phyloP scores from a whole-genome alignment of 768 basidiomycete genomes.

The Agrocybe pediades region DNA sequence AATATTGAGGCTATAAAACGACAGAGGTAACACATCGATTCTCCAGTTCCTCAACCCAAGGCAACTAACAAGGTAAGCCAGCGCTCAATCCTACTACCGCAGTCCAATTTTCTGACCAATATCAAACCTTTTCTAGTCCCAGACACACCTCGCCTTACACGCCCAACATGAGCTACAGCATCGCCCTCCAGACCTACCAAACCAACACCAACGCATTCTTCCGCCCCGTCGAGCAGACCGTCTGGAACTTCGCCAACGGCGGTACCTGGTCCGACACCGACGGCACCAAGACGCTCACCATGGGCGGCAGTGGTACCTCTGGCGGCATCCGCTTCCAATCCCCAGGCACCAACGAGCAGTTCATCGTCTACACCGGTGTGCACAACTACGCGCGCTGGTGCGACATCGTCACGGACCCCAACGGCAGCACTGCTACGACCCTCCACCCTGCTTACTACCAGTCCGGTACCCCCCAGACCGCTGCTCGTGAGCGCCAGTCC shows the following conservation, averaged over 20 bases:
- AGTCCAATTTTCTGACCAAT: no score
- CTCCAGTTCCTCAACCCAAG: no score
- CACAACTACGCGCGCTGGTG: conserved; percentile 41
- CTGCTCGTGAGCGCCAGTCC: conserved; percentile 14
- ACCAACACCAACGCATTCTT: conserved; percentile 22
- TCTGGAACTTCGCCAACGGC: conserved; percentile 32
- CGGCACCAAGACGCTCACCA: conserved; percentile 23
- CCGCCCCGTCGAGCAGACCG: conserved; percentile 32
- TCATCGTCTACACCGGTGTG: conserved; percentile 37
- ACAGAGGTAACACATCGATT: no score
- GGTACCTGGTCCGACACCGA: conserved; percentile 10
- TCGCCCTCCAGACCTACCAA: conserved; percentile 6
- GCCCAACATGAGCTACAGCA: no score
- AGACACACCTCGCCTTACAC: no score
- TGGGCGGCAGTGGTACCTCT: conserved; percentile 40
- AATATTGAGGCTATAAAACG: no score
- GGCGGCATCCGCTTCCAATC: conserved; percentile 34
- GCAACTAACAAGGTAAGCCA: no score
- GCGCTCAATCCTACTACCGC: no score
- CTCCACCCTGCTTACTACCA: conserved; percentile 33
- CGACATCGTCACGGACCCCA: conserved; percentile 32
- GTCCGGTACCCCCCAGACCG: no score
- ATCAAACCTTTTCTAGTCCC: no score
- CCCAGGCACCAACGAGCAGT: conserved; percentile 25
- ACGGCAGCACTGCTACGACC: conserved; percentile 21